Conservation (phyloP, 371 early-diverging fungal genomes). For the Syncephalastrum sp. region DNA sequence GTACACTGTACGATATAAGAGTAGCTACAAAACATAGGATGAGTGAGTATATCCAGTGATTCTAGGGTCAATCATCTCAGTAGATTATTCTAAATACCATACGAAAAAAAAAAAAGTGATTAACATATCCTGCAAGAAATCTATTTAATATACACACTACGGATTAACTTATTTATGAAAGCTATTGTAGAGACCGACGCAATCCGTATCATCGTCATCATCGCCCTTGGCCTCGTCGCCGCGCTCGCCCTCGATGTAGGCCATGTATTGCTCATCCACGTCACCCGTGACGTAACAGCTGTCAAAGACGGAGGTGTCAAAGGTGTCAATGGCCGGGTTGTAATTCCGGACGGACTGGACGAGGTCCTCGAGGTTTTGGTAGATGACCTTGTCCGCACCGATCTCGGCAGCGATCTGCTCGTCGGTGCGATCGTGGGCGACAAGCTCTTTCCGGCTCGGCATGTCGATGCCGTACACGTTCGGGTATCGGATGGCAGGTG, state of each 20-base stretch:
- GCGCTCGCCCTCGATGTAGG: conserved; percentile 65
- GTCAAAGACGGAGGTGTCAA: conserved; percentile 96
- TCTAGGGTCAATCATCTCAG: no score
- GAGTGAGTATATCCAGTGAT: no score
- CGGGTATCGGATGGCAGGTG: conserved; percentile 93
- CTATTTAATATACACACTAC: no score
- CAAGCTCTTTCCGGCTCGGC: conserved; percentile 91
- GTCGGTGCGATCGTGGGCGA: conserved; percentile 79
- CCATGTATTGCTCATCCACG: conserved; percentile 80
- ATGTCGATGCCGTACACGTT: conserved; percentile 99
- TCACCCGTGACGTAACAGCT: conserved; percentile 89
- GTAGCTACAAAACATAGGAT: no score
- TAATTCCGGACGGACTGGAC: conserved; percentile 78
- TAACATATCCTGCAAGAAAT: no score
- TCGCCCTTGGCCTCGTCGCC: conserved; percentile 30
- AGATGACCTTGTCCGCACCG: conserved; percentile 93
- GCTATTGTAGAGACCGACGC: conserved; percentile 65
- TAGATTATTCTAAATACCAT: no score
- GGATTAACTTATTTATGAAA: conserved; percentile 16
- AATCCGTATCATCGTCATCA: conserved; percentile 46
- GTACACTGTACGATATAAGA: no score
- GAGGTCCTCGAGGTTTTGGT: conserved; percentile 82
- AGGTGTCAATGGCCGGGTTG: conserved; percentile 74
- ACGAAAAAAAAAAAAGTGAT: no score
- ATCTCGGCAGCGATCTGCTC: conserved; percentile 83